A percentile compares a stretch with the other conserved stretches of the same genome.
Conservation (phyloP, 345 rosid genomes). For the Salix brachista region DNA sequence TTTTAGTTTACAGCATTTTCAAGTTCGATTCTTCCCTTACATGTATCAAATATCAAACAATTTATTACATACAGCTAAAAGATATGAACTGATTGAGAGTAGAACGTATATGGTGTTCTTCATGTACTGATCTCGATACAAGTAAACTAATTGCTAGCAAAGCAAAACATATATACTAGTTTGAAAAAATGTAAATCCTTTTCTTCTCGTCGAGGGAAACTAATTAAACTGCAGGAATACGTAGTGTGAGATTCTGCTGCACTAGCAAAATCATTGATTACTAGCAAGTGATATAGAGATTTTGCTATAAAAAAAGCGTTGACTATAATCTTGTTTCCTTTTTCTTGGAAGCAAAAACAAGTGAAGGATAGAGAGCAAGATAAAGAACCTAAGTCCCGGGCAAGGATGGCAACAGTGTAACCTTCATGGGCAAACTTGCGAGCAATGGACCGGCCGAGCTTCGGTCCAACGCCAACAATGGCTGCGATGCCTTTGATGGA, state of each 20-base stretch:
- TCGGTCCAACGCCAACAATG: conserved; percentile 93
- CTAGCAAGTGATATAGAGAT: too few species aligned
- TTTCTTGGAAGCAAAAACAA: not conserved
- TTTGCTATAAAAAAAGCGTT: not conserved
- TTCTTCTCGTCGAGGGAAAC: not conserved
- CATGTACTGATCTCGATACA: not conserved
- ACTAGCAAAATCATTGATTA: not conserved
- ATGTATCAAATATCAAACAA: not conserved
- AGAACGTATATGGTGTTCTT: too few species aligned
- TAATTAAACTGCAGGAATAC: not conserved
- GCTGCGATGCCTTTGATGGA: conserved; percentile 76
- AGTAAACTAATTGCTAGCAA: not conserved
- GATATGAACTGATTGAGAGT: too few species aligned
- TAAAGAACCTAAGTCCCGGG: conserved; percentile 80
- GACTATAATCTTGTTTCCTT: not conserved
- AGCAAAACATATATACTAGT: too few species aligned
- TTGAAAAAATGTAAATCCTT: not conserved
- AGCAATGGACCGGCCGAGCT: conserved; percentile 86
- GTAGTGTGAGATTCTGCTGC: not conserved
- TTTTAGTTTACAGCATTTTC: not conserved
- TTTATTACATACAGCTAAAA: not conserved
- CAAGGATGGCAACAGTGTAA: conserved; percentile 90
- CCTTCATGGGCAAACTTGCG: conserved; percentile 94
- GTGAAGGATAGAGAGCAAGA: not conserved
- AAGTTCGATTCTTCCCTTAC: not conserved